These are phyloP conservation scores for Coprinellus micaceus DNA, from an alignment of 768 basidiomycete genomes.

Conservation along the genomic window DNA sequence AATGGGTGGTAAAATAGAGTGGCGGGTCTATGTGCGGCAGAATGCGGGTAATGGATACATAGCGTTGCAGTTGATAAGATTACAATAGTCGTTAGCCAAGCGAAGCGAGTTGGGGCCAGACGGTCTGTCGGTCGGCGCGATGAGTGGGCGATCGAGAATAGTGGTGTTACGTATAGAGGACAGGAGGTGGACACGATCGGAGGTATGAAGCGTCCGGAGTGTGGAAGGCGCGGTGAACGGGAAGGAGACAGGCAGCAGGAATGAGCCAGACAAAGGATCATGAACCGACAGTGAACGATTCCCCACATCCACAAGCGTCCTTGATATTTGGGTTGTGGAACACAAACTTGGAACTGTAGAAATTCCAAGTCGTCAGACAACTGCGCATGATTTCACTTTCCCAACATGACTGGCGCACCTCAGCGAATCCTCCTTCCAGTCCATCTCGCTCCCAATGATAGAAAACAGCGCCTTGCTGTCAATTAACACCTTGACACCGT, in stretches of 20 bases:
- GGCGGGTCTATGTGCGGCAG: too few species aligned
- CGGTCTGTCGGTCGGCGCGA: too few species aligned
- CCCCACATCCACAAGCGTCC: constrained; percentile 93
- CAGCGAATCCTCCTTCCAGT: constrained; percentile 91
- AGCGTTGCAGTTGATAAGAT: too few species aligned
- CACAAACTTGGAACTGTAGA: constrained; percentile 66
- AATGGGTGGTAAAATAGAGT: too few species aligned
- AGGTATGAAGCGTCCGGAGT: too few species aligned
- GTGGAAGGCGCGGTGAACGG: neutral
- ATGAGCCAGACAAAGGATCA: constrained; percentile 18
- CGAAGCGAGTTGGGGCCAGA: too few species aligned
- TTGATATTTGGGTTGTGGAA: constrained; percentile 92
- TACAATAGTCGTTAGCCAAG: too few species aligned
- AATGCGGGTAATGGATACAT: too few species aligned
- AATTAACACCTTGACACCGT: constrained; percentile 89
- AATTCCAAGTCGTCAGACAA: constrained; percentile 1
- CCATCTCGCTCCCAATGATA: constrained; percentile 99
- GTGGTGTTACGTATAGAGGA: too few species aligned
- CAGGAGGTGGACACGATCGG: too few species aligned
- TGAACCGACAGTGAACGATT: constrained; percentile 73
- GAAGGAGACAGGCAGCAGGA: neutral
- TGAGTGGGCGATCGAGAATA: neutral
- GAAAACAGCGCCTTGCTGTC: constrained; percentile 97
- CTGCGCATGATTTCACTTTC: neutral
- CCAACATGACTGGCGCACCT: constrained; percentile 50